Conservation (phyloP, 2,329 filamentous ascomycete species). For the Fusarium tjaetaba region DNA sequence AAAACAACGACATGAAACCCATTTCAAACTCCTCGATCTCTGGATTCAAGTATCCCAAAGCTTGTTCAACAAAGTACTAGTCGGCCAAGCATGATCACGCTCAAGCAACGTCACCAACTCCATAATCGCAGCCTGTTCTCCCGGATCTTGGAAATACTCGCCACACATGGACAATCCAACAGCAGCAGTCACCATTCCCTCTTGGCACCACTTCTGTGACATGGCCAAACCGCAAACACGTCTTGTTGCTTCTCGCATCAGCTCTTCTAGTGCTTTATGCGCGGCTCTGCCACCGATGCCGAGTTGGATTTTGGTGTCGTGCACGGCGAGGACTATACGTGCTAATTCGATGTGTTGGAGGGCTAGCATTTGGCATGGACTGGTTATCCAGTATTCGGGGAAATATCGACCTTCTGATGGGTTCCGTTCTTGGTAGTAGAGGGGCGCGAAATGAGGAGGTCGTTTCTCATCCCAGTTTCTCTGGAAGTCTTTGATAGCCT, state of each 20-base stretch:
- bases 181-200: slow-evolving; percentile 14
- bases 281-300: slow-evolving; percentile 25
- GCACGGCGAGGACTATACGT: slow-evolving; percentile 25
- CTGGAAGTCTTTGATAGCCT: neutral
- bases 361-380: slow-evolving; percentile 25
- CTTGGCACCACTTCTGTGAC: slow-evolving; percentile 10
- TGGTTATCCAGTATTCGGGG: slow-evolving; percentile 14
- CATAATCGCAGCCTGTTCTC: slow-evolving; percentile 9
- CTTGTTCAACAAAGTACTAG: neutral
- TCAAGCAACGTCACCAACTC: slow-evolving; percentile 15
- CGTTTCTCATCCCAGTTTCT: neutral
- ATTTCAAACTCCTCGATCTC: neutral
- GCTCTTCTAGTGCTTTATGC: slow-evolving; percentile 15
- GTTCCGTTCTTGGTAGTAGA: slow-evolving; percentile 17
- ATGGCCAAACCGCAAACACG: slow-evolving; percentile 15
- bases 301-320: slow-evolving; percentile 23
- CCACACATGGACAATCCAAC: slow-evolving; percentile 33
- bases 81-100: slow-evolving; percentile 27
- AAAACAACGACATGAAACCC: fast-evolving
- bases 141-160: slow-evolving; percentile 21
- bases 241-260: slow-evolving; percentile 7
- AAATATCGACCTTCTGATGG: slow-evolving; percentile 8
- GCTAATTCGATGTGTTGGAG: slow-evolving; percentile 24
- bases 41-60: neutral
- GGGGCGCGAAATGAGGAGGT: neutral